phyloP scores from a whole-genome alignment of 2,329 filamentous ascomycete species.

The Trichophyton mentagrophytes region DNA sequence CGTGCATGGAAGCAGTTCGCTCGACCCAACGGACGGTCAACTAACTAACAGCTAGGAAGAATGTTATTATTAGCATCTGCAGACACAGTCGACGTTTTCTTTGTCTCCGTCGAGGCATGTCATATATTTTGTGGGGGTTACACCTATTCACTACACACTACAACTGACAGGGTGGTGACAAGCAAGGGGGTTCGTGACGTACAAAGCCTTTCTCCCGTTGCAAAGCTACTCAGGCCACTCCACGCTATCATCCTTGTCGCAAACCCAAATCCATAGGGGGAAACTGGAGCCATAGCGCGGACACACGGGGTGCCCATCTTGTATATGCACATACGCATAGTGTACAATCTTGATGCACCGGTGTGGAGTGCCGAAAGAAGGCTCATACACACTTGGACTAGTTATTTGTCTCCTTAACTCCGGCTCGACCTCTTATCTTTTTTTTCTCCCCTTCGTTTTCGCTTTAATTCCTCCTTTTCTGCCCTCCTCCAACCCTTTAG shows the following conservation, averaged over 20 bases:
- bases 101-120: background rate
- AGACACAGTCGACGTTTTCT: background rate
- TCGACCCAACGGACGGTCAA: no score
- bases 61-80: conserved; percentile 1
- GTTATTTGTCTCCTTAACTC: background rate
- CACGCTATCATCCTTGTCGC: background rate
- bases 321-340: background rate
- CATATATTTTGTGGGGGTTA: background rate
- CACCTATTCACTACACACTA: background rate
- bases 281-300: background rate
- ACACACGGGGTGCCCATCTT: background rate
- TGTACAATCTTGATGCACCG: background rate
- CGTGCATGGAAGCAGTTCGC: no score
- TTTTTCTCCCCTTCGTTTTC: background rate
- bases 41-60: background rate
- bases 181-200: no score
- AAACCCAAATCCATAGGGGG: background rate
- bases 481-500: background rate
- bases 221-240: background rate
- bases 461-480: background rate
- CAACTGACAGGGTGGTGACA: no score
- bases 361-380: background rate
- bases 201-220: background rate
- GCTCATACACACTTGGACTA: background rate
- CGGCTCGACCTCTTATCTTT: background rate